A percentile compares a stretch with the other conserved stretches of the same genome.
These are phyloP conservation scores for Danielia oregonensis DNA, from an alignment of 805 yeast genomes.

Conservation along the genomic window DNA sequence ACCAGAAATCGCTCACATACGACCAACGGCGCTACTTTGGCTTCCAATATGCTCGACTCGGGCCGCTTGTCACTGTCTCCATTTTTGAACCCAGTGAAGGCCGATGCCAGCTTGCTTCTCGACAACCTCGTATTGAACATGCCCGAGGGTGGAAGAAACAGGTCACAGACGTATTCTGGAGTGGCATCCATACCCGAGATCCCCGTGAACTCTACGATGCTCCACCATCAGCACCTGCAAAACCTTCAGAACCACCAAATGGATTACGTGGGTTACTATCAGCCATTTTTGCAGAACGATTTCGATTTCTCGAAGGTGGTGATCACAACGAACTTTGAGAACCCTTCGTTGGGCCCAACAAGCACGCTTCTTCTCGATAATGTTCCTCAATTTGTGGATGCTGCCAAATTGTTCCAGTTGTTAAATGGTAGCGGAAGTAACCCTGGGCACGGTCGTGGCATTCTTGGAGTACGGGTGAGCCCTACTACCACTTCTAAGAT, in stretches of 20 bases:
- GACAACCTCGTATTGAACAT: constrained; percentile 31
- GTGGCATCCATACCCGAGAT: constrained; percentile 22
- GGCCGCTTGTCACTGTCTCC: constrained; percentile 22
- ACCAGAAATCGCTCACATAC: constrained; percentile 47
- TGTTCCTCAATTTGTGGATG: constrained; percentile 68
- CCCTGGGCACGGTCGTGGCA: constrained; percentile 61
- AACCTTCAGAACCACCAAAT: constrained; percentile 2
- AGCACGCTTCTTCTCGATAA: constrained; percentile 75
- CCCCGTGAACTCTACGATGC: constrained; percentile 1
- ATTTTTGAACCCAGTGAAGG: constrained; percentile 18
- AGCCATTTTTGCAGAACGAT: constrained; percentile 46
- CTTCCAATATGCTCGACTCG: constrained; percentile 12
- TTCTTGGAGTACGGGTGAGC: constrained; percentile 49
- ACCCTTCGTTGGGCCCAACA: constrained; percentile 69
- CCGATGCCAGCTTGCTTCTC: constrained; percentile 26
- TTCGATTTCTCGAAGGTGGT: constrained; percentile 55
- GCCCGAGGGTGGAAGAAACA: constrained; percentile 22
- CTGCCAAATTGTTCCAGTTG: constrained; percentile 30
- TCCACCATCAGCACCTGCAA: constrained; percentile 4
- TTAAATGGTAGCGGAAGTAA: constrained; percentile 27
- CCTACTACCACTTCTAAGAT: constrained; percentile 18
- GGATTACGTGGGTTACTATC: not conserved
- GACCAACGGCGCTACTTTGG: constrained; percentile 34
- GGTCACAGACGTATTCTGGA: constrained; percentile 42
- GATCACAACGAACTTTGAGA: constrained; percentile 70